phyloP scores from a whole-genome alignment of 169 alveolate genomes.

The Plasmodium gallinaceum region DNA sequence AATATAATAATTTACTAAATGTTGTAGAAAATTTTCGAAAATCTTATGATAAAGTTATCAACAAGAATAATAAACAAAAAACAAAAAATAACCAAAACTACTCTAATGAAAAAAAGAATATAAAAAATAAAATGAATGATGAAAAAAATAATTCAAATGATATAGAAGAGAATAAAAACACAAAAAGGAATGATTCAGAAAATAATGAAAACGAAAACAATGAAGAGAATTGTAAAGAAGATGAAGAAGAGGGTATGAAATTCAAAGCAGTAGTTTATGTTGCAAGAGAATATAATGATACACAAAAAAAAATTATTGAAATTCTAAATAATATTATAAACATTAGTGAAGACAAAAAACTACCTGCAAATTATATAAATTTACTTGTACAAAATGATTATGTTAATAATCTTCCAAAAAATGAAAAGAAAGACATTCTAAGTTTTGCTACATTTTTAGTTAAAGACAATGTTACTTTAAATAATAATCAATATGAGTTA shows the following conservation, averaged over 20 bases:
- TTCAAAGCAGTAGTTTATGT: constrained; percentile 51
- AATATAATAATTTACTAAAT: constrained; percentile 62
- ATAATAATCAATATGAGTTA: constrained; percentile 85
- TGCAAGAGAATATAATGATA: constrained; percentile 76
- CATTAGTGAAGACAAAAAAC: constrained; percentile 72
- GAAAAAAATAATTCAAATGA: background rate
- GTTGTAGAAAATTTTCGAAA: constrained; percentile 74
- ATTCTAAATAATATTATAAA: constrained; percentile 76
- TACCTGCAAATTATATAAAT: constrained; percentile 61
- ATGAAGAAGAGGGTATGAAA: constrained; percentile 54
- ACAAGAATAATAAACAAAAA: constrained; percentile 39
- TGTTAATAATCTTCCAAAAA: constrained; percentile 77
- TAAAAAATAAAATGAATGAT: background rate
- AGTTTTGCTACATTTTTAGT: constrained; percentile 91
- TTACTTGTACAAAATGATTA: constrained; percentile 77
- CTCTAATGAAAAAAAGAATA: background rate
- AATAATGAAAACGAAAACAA: constrained; percentile 18
- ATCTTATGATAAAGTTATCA: constrained; percentile 58
- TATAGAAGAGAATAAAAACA: background rate
- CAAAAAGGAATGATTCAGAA: background rate
- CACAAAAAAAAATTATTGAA: constrained; percentile 76
- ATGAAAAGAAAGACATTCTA: constrained; percentile 87
- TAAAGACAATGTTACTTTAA: constrained; percentile 85
- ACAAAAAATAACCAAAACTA: background rate
- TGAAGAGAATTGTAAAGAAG: constrained; percentile 52